Percentiles rank a stretch among this genome's conserved stretches.
phyloP scores from a whole-genome alignment of 148 eudicot species.

The Diospyros kaki region DNA sequence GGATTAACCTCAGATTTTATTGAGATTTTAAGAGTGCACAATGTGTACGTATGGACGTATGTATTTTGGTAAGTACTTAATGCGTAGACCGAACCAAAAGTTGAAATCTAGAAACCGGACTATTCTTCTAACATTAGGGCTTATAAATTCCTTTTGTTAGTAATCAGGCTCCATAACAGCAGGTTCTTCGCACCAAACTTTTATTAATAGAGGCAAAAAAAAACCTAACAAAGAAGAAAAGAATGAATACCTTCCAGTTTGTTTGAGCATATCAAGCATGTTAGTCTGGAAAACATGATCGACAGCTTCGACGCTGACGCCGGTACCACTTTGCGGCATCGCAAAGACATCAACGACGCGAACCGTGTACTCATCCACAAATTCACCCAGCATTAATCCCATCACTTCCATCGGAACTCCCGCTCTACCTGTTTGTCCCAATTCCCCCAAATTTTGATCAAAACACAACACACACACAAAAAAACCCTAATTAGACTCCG shows the following conservation, averaged over 20 bases:
- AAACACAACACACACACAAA: not conserved
- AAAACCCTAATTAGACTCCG: conserved; percentile 9
- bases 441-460: conserved; percentile 1
- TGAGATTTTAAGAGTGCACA: no score
- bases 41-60: no score
- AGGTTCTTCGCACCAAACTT: not conserved
- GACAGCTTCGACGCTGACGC: conserved; percentile 95
- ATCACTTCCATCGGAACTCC: conserved; percentile 98
- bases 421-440: conserved; percentile 62
- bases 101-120: no score
- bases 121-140: no score
- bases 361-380: conserved; percentile 93
- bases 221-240: not conserved
- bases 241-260: conserved; percentile 77
- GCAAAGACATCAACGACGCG: conserved; percentile 95
- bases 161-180: no score
- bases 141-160: no score
- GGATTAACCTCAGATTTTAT: not conserved
- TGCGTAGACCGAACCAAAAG: no score
- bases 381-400: conserved; percentile 96
- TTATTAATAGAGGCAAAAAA: not conserved
- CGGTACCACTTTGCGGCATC: conserved; percentile 99
- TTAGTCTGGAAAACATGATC: conserved; percentile 98
- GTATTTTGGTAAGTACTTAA: no score
- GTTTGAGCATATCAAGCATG: conserved; percentile 98